Evolutionary conservation across 2,329 filamentous ascomycete genomes (phyloP).

Genomic region (Penicillium aurantiogriseum): DNA sequence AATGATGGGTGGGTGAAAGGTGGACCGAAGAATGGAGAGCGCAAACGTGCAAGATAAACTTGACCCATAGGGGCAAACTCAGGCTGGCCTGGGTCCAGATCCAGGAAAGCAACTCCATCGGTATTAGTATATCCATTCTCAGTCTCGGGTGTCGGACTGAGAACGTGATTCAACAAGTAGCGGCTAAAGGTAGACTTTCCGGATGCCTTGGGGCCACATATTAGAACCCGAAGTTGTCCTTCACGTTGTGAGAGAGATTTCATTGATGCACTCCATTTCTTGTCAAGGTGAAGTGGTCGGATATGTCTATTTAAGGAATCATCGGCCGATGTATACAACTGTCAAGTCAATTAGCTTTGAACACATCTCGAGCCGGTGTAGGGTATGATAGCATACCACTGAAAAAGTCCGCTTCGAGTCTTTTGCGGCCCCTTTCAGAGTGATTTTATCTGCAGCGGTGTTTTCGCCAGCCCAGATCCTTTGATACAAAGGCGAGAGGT

Average conservation of each 20-base stretch:
- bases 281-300: slow-evolving; percentile 44
- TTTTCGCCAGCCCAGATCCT: slow-evolving; percentile 52
- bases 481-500: slow-evolving; percentile 53
- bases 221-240: slow-evolving; percentile 44
- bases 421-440: slow-evolving; percentile 27
- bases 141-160: slow-evolving; percentile 41
- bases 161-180: slow-evolving; percentile 55
- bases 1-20: slow-evolving; percentile 53
- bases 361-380: background rate
- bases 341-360: slow-evolving; percentile 16
- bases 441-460: slow-evolving; percentile 34
- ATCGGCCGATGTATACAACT: slow-evolving; percentile 45
- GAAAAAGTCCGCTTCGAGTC: slow-evolving; percentile 39
- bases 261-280: slow-evolving; percentile 46
- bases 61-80: slow-evolving; percentile 60
- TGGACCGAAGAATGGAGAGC: slow-evolving; percentile 54
- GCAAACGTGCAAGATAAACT: slow-evolving; percentile 56
- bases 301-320: slow-evolving; percentile 43
- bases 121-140: slow-evolving; percentile 31
- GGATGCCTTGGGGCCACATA: slow-evolving; percentile 56
- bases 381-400: slow-evolving; percentile 33
- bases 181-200: slow-evolving; percentile 62
- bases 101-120: slow-evolving; percentile 54
- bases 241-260: slow-evolving; percentile 45
- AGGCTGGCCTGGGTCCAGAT: slow-evolving; percentile 59